Percentiles rank a stretch among this genome's conserved stretches.
phyloP scores from a whole-genome alignment of 2,329 filamentous ascomycete genomes.

The Calonectria pseudoturangicola region DNA sequence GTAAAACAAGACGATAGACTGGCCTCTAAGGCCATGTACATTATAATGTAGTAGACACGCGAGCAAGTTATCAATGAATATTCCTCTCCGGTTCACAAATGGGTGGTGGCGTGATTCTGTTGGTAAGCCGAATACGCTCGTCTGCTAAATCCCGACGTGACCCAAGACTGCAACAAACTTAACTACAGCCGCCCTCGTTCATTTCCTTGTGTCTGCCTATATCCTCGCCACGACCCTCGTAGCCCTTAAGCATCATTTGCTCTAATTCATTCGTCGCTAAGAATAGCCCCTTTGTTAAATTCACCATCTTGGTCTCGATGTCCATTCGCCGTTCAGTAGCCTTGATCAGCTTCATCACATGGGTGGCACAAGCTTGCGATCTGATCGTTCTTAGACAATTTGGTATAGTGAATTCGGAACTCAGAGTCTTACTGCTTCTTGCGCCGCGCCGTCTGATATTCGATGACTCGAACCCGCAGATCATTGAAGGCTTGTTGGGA shows the following conservation, averaged over 20 bases:
- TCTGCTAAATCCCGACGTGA: neutral
- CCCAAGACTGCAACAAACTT: neutral
- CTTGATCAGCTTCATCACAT: conserved; percentile 47
- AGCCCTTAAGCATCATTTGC: conserved; percentile 56
- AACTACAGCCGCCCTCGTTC: neutral
- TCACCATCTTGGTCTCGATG: conserved; percentile 55
- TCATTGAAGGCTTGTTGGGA: conserved; percentile 51
- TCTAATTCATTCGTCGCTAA: conserved; percentile 51
- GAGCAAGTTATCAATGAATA: conserved; percentile 46
- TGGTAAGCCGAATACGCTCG: conserved; percentile 30
- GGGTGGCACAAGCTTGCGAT: conserved; percentile 38
- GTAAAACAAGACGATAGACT: conserved; percentile 55
- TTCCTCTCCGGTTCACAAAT: conserved; percentile 48
- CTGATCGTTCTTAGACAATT: conserved; percentile 38
- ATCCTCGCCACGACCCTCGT: conserved; percentile 54
- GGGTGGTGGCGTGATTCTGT: conserved; percentile 50
- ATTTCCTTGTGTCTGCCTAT: conserved; percentile 35
- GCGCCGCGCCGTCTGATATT: conserved; percentile 50
- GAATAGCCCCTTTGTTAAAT: conserved; percentile 49
- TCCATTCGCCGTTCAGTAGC: conserved; percentile 50
- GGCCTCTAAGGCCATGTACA: conserved; percentile 48
- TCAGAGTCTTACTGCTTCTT: conserved; percentile 48
- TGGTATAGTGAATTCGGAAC: neutral
- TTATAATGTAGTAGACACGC: conserved; percentile 54
- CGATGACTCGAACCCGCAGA: conserved; percentile 48